phyloP scores from a whole-genome alignment of 1,139 yeast species.

The Suhomyces bribrorum region DNA sequence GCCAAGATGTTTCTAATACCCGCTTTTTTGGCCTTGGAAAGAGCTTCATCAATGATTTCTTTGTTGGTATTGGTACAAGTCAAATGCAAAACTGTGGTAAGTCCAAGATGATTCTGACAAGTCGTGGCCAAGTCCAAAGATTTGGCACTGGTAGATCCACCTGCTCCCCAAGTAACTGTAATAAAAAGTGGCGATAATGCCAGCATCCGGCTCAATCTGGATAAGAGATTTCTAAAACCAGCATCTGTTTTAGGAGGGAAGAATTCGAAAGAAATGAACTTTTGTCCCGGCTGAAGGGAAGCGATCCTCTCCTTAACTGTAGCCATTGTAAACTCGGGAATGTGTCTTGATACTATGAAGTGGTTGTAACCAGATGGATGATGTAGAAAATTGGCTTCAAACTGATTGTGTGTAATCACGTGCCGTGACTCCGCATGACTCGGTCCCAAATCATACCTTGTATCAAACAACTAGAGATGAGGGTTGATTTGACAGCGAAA shows the following conservation, averaged over 20 bases:
- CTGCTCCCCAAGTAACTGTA: slow-evolving; percentile 98
- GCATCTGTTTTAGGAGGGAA: slow-evolving; percentile 95
- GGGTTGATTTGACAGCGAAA: too few species aligned
- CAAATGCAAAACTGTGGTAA: slow-evolving; percentile 89
- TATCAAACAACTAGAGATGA: too few species aligned
- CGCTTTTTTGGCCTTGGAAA: slow-evolving; percentile 64
- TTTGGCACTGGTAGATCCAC: slow-evolving; percentile 89
- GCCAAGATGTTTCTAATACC: slow-evolving; percentile 91
- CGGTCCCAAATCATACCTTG: too few species aligned
- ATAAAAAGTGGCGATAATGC: slow-evolving; percentile 85
- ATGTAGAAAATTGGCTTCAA: neutral
- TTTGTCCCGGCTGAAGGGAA: slow-evolving; percentile 50
- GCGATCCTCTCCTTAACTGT: slow-evolving; percentile 60
- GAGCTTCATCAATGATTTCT: slow-evolving; percentile 74
- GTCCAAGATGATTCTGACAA: slow-evolving; percentile 71
- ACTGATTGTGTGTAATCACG: slow-evolving; percentile 11
- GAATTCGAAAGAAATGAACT: slow-evolving; percentile 85
- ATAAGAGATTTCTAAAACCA: slow-evolving; percentile 80
- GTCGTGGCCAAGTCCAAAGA: slow-evolving; percentile 80
- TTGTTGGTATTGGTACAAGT: slow-evolving; percentile 94
- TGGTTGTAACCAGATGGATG: too few species aligned
- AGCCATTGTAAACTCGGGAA: too few species aligned
- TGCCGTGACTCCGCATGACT: slow-evolving; percentile 5
- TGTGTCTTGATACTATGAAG: too few species aligned
- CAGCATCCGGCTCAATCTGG: slow-evolving; percentile 87